Percentiles rank a stretch among this genome's conserved stretches.
Conservation (phyloP, 2,329 filamentous ascomycete species). For the Microascus cirrosus region DNA sequence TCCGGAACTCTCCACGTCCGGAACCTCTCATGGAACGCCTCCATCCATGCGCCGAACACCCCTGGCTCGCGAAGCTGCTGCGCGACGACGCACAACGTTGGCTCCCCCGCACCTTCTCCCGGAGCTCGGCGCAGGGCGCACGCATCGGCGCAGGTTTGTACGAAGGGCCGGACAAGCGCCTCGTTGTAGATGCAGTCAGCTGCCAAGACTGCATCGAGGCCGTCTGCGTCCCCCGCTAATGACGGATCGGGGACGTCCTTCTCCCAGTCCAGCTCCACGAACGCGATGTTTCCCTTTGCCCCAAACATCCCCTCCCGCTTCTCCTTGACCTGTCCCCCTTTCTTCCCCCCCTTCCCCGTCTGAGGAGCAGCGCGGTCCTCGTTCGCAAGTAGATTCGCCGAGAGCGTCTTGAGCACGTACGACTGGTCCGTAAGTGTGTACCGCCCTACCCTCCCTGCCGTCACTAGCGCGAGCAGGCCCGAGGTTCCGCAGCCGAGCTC, state of each 20-base stretch:
- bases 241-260: slow-evolving; percentile 37
- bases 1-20: slow-evolving; percentile 67
- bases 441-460: slow-evolving; percentile 38
- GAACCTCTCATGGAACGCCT: slow-evolving; percentile 55
- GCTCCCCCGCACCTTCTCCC: slow-evolving; percentile 13
- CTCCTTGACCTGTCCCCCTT: neutral
- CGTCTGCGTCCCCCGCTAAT: slow-evolving; percentile 25
- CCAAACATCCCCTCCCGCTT: neutral
- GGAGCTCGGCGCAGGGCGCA: slow-evolving; percentile 43
- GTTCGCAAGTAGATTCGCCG: slow-evolving; percentile 64
- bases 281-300: slow-evolving; percentile 31
- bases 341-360: neutral
- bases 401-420: slow-evolving; percentile 70
- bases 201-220: slow-evolving; percentile 66
- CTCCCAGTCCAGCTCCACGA: slow-evolving; percentile 76
- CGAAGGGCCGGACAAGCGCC: slow-evolving; percentile 67
- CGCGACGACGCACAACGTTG: slow-evolving; percentile 69
- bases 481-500: slow-evolving; percentile 88
- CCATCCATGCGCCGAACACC: slow-evolving; percentile 75
- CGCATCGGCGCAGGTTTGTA: slow-evolving; percentile 67
- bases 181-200: slow-evolving; percentile 97
- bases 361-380: slow-evolving; percentile 6
- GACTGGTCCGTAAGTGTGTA: slow-evolving; percentile 82
- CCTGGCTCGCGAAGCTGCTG: slow-evolving; percentile 81
- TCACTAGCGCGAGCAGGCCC: slow-evolving; percentile 61